Conservation (phyloP, 345 rosid genomes). For the Brassica incana region DNA sequence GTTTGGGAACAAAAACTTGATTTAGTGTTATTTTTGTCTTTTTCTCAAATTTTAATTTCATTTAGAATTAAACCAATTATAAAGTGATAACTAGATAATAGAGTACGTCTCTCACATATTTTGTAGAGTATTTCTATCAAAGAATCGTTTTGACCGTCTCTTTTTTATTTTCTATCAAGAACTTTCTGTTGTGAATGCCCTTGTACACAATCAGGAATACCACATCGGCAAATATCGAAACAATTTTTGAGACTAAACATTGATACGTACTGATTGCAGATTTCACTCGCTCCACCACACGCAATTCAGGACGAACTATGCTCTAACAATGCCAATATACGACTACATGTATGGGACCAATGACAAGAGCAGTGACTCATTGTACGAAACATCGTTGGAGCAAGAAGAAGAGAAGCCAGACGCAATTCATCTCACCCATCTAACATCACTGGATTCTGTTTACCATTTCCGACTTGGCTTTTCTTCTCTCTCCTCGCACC, state of each 20-base stretch:
- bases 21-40: too few relatives aligned
- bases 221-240: too few relatives aligned
- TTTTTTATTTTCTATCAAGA: too few relatives aligned
- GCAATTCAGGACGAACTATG: slow-evolving; percentile 54
- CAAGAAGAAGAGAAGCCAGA: slow-evolving; percentile 48
- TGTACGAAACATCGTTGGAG: slow-evolving; percentile 40
- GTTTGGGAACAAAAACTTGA: too few relatives aligned
- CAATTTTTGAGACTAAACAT: background rate
- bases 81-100: too few relatives aligned
- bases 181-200: too few relatives aligned
- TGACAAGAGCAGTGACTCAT: slow-evolving; percentile 39
- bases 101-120: too few relatives aligned
- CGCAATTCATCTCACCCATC: slow-evolving; percentile 58
- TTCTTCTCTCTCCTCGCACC: slow-evolving; percentile 56
- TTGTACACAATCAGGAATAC: too few relatives aligned
- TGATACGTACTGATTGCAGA: slow-evolving; percentile 2
- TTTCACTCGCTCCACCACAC: slow-evolving; percentile 62
- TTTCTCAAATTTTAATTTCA: too few relatives aligned
- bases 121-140: too few relatives aligned
- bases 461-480: slow-evolving; percentile 59
- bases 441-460: slow-evolving; percentile 57
- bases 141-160: too few relatives aligned
- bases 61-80: too few relatives aligned
- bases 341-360: slow-evolving; percentile 49
- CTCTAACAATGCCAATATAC: slow-evolving; percentile 55